Percentiles rank a stretch among this genome's conserved stretches.
These are phyloP conservation scores for Globisporangium acanthophoron DNA, from an alignment of 352 stramenopile species.

Conservation along the genomic window DNA sequence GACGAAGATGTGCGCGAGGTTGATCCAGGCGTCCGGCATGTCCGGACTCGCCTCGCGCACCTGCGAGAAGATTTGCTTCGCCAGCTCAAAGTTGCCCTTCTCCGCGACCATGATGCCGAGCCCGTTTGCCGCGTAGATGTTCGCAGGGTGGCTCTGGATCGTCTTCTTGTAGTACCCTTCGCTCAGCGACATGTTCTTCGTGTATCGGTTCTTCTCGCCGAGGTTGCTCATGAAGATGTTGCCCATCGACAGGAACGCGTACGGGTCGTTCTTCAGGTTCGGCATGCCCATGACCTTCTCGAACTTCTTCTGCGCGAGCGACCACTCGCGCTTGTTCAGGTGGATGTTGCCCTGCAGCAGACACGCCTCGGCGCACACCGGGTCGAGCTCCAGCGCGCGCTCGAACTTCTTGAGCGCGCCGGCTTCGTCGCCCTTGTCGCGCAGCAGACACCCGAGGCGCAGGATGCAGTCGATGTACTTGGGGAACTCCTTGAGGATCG, in stretches of 20 bases:
- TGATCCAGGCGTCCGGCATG: conserved; percentile 95
- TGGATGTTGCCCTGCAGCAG: conserved; percentile 96
- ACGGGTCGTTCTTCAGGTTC: conserved; percentile 94
- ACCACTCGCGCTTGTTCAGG: conserved; percentile 93
- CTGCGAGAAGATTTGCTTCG: conserved; percentile 95
- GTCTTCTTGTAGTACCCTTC: conserved; percentile 97
- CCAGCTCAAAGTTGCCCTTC: conserved; percentile 95
- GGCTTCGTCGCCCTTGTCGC: conserved; percentile 91
- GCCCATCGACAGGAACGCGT: conserved; percentile 95
- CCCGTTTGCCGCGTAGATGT: conserved; percentile 97
- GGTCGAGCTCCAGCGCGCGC: conserved; percentile 88
- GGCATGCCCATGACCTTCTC: conserved; percentile 93
- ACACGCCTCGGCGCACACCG: conserved; percentile 89
- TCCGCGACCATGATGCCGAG: conserved; percentile 97
- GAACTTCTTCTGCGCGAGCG: conserved; percentile 91
- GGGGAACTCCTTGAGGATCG: conserved; percentile 90
- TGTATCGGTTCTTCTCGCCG: conserved; percentile 92
- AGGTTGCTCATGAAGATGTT: conserved; percentile 99
- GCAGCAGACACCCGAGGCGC: conserved; percentile 91
- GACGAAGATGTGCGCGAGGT: conserved; percentile 96
- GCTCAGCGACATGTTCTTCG: conserved; percentile 93
- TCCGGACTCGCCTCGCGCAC: conserved; percentile 95
- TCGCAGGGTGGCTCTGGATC: conserved; percentile 87
- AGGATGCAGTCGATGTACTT: conserved; percentile 94
- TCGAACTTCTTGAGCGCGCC: conserved; percentile 90